A percentile compares a stretch with the other conserved stretches of the same genome.
Evolutionary conservation across 1,284 basidiomycete species (phyloP).

Genomic region (Chalciporus sp.): DNA sequence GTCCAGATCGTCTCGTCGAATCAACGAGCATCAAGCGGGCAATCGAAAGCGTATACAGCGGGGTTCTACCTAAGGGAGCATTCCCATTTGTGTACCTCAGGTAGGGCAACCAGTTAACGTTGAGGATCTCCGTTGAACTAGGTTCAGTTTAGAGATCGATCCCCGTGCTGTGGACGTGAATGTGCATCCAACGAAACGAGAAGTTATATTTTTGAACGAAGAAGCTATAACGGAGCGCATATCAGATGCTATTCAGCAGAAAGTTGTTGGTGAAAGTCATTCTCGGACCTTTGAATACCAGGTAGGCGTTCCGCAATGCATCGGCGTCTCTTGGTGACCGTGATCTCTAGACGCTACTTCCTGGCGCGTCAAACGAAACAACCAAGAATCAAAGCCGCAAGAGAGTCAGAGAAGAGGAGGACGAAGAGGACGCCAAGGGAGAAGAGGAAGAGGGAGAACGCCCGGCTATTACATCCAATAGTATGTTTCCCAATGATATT

Average conservation of each 20-base stretch:
- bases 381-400: constrained; percentile 49
- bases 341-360: constrained; percentile 57
- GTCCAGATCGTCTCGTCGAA: constrained; percentile 89
- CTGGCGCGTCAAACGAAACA: constrained; percentile 48
- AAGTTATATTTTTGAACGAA: constrained; percentile 95
- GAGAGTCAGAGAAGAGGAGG: constrained; percentile 35
- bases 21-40: constrained; percentile 86
- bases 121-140: constrained; percentile 3
- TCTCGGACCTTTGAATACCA: constrained; percentile 85
- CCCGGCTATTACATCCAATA: constrained; percentile 8
- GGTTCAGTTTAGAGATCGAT: constrained; percentile 74
- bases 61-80: constrained; percentile 89
- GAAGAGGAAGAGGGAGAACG: constrained; percentile 22
- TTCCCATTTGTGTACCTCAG: constrained; percentile 93
- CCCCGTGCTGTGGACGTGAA: constrained; percentile 94
- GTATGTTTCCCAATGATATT: constrained; percentile 14
- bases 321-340: background rate
- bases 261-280: constrained; percentile 67
- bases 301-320: constrained; percentile 39
- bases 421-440: constrained; percentile 36
- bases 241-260: constrained; percentile 70
- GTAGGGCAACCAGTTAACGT: constrained; percentile 40
- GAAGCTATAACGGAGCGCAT: constrained; percentile 85
- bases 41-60: constrained; percentile 84
- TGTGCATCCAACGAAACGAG: constrained; percentile 97